These are phyloP conservation scores for Tetrapisispora arboricola DNA, from an alignment of 805 yeast species.

Conservation along the genomic window DNA sequence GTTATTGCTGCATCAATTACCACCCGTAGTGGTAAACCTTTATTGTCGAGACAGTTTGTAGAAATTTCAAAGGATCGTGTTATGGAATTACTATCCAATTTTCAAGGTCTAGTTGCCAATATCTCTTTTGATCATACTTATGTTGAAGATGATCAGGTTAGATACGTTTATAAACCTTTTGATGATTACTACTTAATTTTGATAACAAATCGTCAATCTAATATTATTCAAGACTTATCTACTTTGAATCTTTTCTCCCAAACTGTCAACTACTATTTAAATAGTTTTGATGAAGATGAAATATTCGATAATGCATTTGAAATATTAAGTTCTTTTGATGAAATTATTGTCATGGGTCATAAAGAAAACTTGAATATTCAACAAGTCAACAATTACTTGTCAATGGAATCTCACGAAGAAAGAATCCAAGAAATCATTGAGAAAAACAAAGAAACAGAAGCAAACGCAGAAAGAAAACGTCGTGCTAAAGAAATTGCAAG, in stretches of 20 bases:
- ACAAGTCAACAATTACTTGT: conserved; percentile 82
- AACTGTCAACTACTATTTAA: conserved; percentile 63
- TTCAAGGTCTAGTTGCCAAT: conserved; percentile 67
- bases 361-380: conserved; percentile 72
- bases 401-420: conserved; percentile 98
- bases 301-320: conserved; percentile 80
- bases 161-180: conserved; percentile 92
- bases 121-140: conserved; percentile 78
- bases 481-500: conserved; percentile 85
- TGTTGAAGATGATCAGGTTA: conserved; percentile 81
- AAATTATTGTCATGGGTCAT: conserved; percentile 84
- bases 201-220: conserved; percentile 83
- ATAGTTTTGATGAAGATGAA: conserved; percentile 70
- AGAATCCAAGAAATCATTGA: conserved; percentile 96
- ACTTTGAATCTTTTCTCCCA: conserved; percentile 80
- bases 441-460: conserved; percentile 92
- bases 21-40: conserved; percentile 86
- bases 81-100: conserved; percentile 72
- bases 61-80: conserved; percentile 79
- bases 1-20: conserved; percentile 91
- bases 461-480: conserved; percentile 92
- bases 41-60: conserved; percentile 83
- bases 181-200: conserved; percentile 88
- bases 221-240: conserved; percentile 88
- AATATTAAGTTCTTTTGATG: conserved; percentile 86